These are phyloP conservation scores for Botryotinia narcissicola DNA, from an alignment of 2,329 filamentous ascomycete genomes.

Conservation along the genomic window DNA sequence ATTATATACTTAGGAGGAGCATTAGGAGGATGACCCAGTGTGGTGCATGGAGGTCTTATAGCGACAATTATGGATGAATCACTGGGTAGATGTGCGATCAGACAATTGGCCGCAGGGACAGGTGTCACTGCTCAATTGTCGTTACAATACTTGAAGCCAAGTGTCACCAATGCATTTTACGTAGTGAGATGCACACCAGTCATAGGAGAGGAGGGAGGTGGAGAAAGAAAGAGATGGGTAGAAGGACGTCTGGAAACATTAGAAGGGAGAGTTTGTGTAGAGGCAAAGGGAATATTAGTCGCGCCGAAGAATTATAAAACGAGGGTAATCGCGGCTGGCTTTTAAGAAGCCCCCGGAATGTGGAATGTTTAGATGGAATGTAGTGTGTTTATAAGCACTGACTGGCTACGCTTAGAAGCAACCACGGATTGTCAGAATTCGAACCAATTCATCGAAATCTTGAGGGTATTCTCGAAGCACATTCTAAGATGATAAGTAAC, in stretches of 20 bases:
- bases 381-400: background rate
- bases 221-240: slow-evolving; percentile 45
- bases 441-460: background rate
- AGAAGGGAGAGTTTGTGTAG: slow-evolving; percentile 56
- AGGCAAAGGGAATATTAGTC: slow-evolving; percentile 57
- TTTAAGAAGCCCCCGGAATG: slow-evolving; percentile 13
- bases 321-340: slow-evolving; percentile 22
- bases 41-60: slow-evolving; percentile 69
- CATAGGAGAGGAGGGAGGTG: slow-evolving; percentile 33
- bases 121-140: slow-evolving; percentile 57
- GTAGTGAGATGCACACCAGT: slow-evolving; percentile 53
- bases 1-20: slow-evolving; percentile 68
- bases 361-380: slow-evolving; percentile 1
- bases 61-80: slow-evolving; percentile 69
- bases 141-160: slow-evolving; percentile 61
- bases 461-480: background rate
- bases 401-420: background rate
- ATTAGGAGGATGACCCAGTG: slow-evolving; percentile 66
- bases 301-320: slow-evolving; percentile 47
- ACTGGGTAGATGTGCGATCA: slow-evolving; percentile 60
- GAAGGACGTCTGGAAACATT: slow-evolving; percentile 52
- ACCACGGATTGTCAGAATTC: background rate
- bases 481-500: background rate
- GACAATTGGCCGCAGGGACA: slow-evolving; percentile 47
- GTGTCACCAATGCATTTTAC: slow-evolving; percentile 61